A percentile compares a stretch with the other conserved stretches of the same genome.
Conservation (phyloP, 106 monocot genomes). For the Chionographis japonica region DNA sequence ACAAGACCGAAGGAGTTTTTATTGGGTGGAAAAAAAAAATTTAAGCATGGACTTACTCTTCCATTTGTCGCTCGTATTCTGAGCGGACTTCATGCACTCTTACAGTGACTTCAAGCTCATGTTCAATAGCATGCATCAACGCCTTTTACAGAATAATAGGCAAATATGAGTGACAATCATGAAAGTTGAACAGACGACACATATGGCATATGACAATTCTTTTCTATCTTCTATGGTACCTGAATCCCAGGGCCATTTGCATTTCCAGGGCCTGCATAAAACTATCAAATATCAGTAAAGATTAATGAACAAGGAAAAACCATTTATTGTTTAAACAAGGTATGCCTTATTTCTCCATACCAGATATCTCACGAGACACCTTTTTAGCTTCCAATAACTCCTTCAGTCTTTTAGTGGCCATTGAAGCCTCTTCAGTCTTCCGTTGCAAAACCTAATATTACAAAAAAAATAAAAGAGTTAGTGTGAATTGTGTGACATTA, state of each 20-base stretch:
- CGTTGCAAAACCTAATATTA: constrained; percentile 76
- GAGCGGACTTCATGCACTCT: constrained; percentile 89
- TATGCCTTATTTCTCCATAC: constrained; percentile 14
- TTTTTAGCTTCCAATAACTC: constrained; percentile 85
- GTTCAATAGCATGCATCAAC: constrained; percentile 77
- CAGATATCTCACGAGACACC: constrained; percentile 52
- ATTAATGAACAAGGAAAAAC: not conserved
- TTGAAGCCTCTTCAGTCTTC: constrained; percentile 92
- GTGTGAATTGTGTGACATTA: not conserved
- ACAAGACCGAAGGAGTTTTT: no score
- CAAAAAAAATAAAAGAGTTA: constrained; percentile 4
- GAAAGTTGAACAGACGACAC: not conserved
- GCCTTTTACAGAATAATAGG: constrained; percentile 33
- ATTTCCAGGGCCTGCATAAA: constrained; percentile 28
- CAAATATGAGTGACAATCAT: not conserved
- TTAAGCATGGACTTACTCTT: constrained; percentile 52
- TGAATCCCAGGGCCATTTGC: constrained; percentile 52
- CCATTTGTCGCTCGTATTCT: constrained; percentile 73
- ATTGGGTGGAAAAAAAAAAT: no score
- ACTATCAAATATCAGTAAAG: not conserved
- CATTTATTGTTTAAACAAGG: no score
- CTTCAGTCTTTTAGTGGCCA: constrained; percentile 83
- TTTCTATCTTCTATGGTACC: constrained; percentile 24
- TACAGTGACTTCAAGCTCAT: constrained; percentile 83
- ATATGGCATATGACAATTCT: not conserved